phyloP scores from a whole-genome alignment of 2,329 filamentous ascomycete genomes.

The Epicoccum nigrum region DNA sequence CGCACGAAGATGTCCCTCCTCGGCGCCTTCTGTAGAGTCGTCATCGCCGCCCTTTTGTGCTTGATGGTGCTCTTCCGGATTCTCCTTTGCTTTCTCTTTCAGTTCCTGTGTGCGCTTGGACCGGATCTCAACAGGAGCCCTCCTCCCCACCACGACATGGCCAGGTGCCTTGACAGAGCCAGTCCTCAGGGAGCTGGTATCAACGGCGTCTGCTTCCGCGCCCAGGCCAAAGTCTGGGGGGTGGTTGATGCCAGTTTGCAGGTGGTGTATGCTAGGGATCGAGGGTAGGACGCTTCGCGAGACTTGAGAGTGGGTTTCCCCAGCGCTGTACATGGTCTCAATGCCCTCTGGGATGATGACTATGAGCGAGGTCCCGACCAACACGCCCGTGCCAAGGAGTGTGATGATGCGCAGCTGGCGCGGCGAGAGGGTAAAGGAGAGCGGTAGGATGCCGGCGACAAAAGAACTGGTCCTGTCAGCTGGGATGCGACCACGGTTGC shows the following conservation, averaged over 20 bases:
- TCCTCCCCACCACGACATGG: slow-evolving; percentile 29
- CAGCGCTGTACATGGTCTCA: slow-evolving; percentile 77
- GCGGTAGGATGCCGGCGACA: slow-evolving; percentile 85
- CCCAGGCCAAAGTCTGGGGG: slow-evolving; percentile 29
- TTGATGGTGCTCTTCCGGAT: slow-evolving; percentile 26
- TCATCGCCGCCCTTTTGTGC: slow-evolving; percentile 47
- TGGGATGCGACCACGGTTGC: neutral
- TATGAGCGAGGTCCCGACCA: slow-evolving; percentile 93
- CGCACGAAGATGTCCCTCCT: slow-evolving; percentile 45
- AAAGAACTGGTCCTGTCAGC: slow-evolving; percentile 72
- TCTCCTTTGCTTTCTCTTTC: slow-evolving; percentile 29
- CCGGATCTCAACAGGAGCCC: slow-evolving; percentile 27
- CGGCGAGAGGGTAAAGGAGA: slow-evolving; percentile 85
- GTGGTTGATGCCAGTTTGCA: slow-evolving; percentile 36
- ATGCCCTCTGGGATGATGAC: slow-evolving; percentile 98
- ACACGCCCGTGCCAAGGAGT: slow-evolving; percentile 88
- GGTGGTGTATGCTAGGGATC: slow-evolving; percentile 31
- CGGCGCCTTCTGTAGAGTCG: slow-evolving; percentile 47
- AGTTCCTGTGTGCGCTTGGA: slow-evolving; percentile 30
- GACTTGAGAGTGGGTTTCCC: slow-evolving; percentile 33
- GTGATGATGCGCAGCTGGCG: slow-evolving; percentile 89
- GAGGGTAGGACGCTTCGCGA: slow-evolving; percentile 31
- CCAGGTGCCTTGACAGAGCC: slow-evolving; percentile 30
- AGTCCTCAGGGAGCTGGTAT: slow-evolving; percentile 20
- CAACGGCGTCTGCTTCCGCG: slow-evolving; percentile 26